Evolutionary conservation across 495 filamentous ascomycete species (phyloP), one percentile per base, ranked within the genome.

Genomic region (Penicillium robsamsonii): DNA sequence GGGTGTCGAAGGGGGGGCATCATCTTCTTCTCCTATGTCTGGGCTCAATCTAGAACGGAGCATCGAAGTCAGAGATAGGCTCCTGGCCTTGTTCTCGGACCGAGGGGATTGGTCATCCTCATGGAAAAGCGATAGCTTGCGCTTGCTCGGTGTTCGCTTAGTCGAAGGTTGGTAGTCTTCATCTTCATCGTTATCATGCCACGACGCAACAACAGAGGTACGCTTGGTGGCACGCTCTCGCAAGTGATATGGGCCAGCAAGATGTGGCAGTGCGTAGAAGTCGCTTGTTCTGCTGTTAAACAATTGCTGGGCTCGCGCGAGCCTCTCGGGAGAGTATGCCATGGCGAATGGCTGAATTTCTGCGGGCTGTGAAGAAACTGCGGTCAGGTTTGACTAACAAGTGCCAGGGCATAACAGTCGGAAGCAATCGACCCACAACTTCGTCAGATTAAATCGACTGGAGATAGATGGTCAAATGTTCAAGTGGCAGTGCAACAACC

Each of bases 151-250:
- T 10, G 11, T 17, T 41, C 37, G 44, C 30, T 40, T 11, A 13
- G 4, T 30, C 20, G 13, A 3, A 20, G 58, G 54, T 11, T 8
- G 22, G 35, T 61, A 64, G 35, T 64, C 54, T 12, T 49, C 49
- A 43, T 64, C 61, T 8, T 55, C 3, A 0, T 61, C 55, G 8
- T 58, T 53, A 47, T 61, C 61, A 37, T 58, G 37, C 61, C 61
- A 61, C 2, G 50, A 60, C 15, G 31, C 49, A 18, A 46, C 20
- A 7, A 45, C 24, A 15, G 11, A 20, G 7, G 42, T n/a, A 4
- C 30, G 29, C 10, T 42, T 52, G 18, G 12, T 7, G 35, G 30
- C 42, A 46, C 43, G 42, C 29, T 55, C 20, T 20, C 49, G 25
- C 13, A 52, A 17, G 15, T 52, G 37, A 15, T 52, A 52, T 27